Conservation (phyloP, 2,329 filamentous ascomycete species). For the Fusarium palustre region DNA sequence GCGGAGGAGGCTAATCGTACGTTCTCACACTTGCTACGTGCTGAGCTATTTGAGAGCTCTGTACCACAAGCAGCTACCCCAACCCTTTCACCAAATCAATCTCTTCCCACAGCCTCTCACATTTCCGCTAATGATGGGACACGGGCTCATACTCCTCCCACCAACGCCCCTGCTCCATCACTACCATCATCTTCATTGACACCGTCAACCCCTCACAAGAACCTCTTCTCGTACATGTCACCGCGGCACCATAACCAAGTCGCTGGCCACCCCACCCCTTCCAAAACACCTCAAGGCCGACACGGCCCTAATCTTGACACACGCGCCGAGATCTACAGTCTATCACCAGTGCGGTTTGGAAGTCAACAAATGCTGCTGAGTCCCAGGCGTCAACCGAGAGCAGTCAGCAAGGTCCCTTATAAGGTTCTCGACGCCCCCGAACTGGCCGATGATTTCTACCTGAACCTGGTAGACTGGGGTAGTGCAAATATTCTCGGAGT, state of each 20-base stretch:
- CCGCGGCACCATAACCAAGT: conserved; percentile 75
- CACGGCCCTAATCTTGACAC: conserved; percentile 91
- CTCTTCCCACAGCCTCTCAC: conserved; percentile 61
- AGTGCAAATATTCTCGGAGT: conserved; percentile 94
- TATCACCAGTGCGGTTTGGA: conserved; percentile 92
- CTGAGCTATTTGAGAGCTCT: conserved; percentile 91
- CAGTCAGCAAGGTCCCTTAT: conserved; percentile 95
- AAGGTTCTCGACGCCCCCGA: conserved; percentile 98
- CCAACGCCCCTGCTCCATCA: conserved; percentile 67
- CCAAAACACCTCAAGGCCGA: conserved; percentile 87
- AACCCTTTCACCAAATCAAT: conserved; percentile 69
- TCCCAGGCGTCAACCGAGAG: conserved; percentile 86
- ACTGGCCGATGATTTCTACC: conserved; percentile 95
- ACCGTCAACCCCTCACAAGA: conserved; percentile 96
- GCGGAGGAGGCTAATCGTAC: conserved; percentile 96
- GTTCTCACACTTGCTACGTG: conserved; percentile 86
- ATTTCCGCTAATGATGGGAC: conserved; percentile 72
- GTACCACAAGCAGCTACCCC: conserved; percentile 83
- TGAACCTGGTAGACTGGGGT: conserved; percentile 98
- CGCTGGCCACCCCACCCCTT: conserved; percentile 87
- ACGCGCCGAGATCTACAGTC: conserved; percentile 91
- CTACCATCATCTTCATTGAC: conserved; percentile 82
- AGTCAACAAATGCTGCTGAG: conserved; percentile 95
- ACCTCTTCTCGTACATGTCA: conserved; percentile 92
- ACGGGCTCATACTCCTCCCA: conserved; percentile 84